These are phyloP conservation scores for Clathrospora elynae DNA, from an alignment of 2,329 filamentous ascomycete species.

Conservation along the genomic window DNA sequence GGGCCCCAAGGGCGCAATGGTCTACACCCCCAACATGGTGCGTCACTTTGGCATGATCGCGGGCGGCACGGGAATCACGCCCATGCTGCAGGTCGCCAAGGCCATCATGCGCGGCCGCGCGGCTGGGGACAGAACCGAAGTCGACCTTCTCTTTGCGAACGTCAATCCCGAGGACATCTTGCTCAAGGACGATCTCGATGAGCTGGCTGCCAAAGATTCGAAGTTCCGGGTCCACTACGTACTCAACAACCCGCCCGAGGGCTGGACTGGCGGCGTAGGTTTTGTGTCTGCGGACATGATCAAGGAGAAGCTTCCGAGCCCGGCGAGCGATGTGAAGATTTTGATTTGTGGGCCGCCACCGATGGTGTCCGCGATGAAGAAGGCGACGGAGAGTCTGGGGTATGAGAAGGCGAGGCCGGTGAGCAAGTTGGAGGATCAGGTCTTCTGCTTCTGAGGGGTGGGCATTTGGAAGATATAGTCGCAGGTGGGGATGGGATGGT, in stretches of 20 bases:
- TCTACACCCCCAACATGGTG: constrained; percentile 96
- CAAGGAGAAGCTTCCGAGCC: constrained; percentile 79
- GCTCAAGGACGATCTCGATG: constrained; percentile 87
- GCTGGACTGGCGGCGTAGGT: constrained; percentile 89
- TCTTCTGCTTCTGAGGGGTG: constrained; percentile 79
- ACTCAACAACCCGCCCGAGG: constrained; percentile 90
- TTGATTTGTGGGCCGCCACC: constrained; percentile 93
- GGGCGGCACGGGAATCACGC: constrained; percentile 95
- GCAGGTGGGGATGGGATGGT: neutral
- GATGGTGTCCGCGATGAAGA: constrained; percentile 97
- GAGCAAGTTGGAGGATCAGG: constrained; percentile 97
- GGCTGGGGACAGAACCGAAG: constrained; percentile 80
- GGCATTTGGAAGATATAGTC: neutral
- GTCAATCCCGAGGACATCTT: constrained; percentile 92
- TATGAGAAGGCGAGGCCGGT: constrained; percentile 92
- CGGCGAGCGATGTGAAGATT: constrained; percentile 87
- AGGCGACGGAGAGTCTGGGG: constrained; percentile 84
- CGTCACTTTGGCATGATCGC: constrained; percentile 97
- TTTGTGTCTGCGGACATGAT: constrained; percentile 98
- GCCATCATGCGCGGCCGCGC: constrained; percentile 79
- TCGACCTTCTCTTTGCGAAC: constrained; percentile 93
- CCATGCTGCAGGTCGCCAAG: constrained; percentile 95
- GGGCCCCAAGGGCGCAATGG: constrained; percentile 96
- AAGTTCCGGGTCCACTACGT: constrained; percentile 92
- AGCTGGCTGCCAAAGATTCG: constrained; percentile 74